These are phyloP conservation scores for Hypomontagnella monticulosa DNA, from an alignment of 495 filamentous ascomycete species.

Conservation along the genomic window DNA sequence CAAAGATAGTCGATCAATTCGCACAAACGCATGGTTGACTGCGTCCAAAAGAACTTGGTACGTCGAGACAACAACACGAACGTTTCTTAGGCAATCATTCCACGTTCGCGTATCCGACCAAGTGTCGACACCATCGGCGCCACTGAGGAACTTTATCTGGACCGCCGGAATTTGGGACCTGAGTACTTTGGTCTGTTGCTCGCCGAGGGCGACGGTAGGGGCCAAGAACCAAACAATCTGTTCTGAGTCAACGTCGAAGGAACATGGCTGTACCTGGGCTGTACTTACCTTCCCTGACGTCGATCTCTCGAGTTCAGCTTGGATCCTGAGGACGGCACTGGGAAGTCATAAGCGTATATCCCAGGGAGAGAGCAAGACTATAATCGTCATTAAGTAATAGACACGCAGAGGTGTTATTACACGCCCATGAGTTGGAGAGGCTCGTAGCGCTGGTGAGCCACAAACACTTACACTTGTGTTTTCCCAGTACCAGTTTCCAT, in stretches of 20 bases:
- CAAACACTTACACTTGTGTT: constrained; percentile 78
- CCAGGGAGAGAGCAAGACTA: background rate
- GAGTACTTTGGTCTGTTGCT: constrained; percentile 77
- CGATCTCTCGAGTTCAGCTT: constrained; percentile 73
- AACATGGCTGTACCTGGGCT: background rate
- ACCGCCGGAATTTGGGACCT: constrained; percentile 68
- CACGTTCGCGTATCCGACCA: constrained; percentile 80
- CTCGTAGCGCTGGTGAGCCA: background rate
- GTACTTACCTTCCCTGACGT: constrained; percentile 66
- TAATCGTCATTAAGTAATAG: background rate
- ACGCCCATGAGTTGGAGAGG: background rate
- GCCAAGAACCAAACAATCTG: constrained; percentile 88
- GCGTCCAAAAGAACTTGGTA: constrained; percentile 82
- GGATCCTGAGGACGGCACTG: constrained; percentile 83
- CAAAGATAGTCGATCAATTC: constrained; percentile 69
- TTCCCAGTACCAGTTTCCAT: constrained; percentile 97
- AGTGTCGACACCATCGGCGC: constrained; percentile 73
- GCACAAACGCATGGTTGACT: constrained; percentile 81
- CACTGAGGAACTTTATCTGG: constrained; percentile 71
- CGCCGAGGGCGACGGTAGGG: constrained; percentile 77
- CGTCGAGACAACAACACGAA: constrained; percentile 80
- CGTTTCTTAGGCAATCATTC: constrained; percentile 73
- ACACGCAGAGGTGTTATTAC: background rate
- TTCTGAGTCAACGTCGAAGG: constrained; percentile 33
- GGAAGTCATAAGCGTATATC: constrained; percentile 15